phyloP scores from a whole-genome alignment of 768 basidiomycete genomes.

The Trametes cingulata region DNA sequence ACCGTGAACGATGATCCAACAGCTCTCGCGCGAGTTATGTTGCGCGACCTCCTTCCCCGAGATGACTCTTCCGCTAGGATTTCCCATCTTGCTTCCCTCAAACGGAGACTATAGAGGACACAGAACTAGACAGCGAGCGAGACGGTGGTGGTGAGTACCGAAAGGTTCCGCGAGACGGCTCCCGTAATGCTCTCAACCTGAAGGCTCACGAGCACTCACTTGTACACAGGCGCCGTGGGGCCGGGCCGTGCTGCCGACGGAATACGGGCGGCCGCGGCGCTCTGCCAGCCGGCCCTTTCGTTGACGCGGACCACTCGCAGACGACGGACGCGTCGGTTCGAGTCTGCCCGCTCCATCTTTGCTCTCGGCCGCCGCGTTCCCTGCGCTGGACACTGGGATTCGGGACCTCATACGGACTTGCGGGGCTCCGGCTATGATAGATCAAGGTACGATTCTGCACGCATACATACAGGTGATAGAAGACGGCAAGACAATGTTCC shows the following conservation, averaged over 20 bases:
- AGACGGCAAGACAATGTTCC: not conserved
- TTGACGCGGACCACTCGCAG: not conserved
- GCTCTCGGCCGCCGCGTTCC: no score
- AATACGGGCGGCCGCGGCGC: conserved; percentile 12
- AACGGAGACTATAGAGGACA: no score
- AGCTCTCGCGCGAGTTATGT: conserved; percentile 61
- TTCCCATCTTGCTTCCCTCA: no score
- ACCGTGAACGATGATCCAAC: conserved; percentile 87
- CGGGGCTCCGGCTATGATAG: not conserved
- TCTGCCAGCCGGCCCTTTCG: not conserved
- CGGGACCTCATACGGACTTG: no score
- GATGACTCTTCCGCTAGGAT: conserved; percentile 1
- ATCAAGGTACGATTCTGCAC: not conserved
- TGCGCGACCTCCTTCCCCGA: conserved; percentile 47
- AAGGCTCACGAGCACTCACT: not conserved
- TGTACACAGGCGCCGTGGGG: not conserved
- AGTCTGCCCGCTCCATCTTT: no score
- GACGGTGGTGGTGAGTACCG: not conserved
- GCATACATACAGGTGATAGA: not conserved
- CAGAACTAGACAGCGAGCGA: not conserved
- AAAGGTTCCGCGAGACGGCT: no score
- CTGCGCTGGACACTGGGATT: no score
- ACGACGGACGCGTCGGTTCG: no score
- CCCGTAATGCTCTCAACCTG: no score
- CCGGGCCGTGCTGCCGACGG: conserved; percentile 6